These are phyloP conservation scores for Phytophthora fragariae DNA, from an alignment of 352 stramenopile genomes.

Conservation along the genomic window DNA sequence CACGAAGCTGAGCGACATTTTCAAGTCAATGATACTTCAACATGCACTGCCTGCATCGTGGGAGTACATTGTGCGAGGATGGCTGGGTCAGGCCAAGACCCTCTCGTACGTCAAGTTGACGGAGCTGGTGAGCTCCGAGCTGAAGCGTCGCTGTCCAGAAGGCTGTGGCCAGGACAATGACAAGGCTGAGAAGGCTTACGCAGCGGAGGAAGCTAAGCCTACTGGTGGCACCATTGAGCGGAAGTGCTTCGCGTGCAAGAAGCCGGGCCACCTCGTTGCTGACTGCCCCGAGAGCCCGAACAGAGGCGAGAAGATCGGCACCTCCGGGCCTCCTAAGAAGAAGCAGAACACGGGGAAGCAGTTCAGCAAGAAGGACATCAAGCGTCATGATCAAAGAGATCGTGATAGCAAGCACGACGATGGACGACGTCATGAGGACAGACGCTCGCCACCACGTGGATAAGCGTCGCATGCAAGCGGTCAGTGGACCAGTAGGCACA, in stretches of 20 bases:
- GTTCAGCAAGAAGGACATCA: background rate
- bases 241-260: background rate
- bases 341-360: background rate
- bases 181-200: background rate
- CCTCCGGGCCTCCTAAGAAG: background rate
- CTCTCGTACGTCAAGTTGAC: background rate
- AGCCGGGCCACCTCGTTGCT: background rate
- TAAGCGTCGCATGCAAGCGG: background rate
- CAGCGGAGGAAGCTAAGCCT: background rate
- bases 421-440: background rate
- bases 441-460: background rate
- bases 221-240: background rate
- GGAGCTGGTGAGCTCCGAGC: background rate
- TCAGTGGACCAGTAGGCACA: background rate
- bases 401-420: background rate
- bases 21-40: too few relatives aligned
- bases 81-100: background rate
- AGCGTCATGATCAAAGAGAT: background rate
- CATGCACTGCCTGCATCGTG: background rate
- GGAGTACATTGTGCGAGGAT: background rate
- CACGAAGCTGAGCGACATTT: too few relatives aligned
- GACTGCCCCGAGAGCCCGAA: background rate
- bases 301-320: background rate
- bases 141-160: background rate
- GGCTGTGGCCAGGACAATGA: background rate